Evolutionary conservation across 495 filamentous ascomycete genomes (phyloP), one percentile per base, ranked within the genome.

Genomic region (Sabuloglossum arenarium): DNA sequence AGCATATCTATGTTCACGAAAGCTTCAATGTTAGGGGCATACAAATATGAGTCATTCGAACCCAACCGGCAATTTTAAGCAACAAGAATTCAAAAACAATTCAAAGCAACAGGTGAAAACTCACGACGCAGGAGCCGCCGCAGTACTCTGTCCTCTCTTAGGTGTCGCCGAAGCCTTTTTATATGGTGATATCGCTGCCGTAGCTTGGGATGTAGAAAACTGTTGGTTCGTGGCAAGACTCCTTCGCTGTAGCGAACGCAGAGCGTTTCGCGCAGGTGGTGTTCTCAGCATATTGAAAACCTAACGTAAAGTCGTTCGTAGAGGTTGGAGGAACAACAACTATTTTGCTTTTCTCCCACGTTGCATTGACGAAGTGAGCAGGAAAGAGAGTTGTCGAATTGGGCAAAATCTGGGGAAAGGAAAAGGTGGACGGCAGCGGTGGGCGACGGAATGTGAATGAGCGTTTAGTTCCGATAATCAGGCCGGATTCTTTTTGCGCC

Each of bases 1-100:
- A 34, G 69, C 59, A 59, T 63, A 53, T 56, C 57, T 59, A 31
- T 27, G 16, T 24, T 34, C 6, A 10, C 11, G 10, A n/a, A 31
- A 28, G n/a, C 1, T 16, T 14, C 30, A 58, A 49, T 12, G 27
- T 53, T 6, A 39, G 27, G 5, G 47, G 16, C 16, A 21, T 8
- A 8, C 4, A 4, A 51, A 11, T 49, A 51, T 51, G 47, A 51
- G 47, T 51, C 47, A 51, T 29, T 12, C 8, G 45, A 11, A 6
- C 14, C 45, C 47, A 4, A 51, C 28, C 9, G 11, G 42, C 42
- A n/a, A 11, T 19, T 19, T 39, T 39, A 16, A 8, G 8, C 45
- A 23, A 47, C 45, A 21, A 23, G 19, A 27, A 14, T 14, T 29
- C 4, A 29, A 19, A 19, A 1, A 25, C 47, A 29, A 29, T 51